Evolutionary conservation across 106 monocot genomes (phyloP).

Genomic region (Ottelia alismoides): DNA sequence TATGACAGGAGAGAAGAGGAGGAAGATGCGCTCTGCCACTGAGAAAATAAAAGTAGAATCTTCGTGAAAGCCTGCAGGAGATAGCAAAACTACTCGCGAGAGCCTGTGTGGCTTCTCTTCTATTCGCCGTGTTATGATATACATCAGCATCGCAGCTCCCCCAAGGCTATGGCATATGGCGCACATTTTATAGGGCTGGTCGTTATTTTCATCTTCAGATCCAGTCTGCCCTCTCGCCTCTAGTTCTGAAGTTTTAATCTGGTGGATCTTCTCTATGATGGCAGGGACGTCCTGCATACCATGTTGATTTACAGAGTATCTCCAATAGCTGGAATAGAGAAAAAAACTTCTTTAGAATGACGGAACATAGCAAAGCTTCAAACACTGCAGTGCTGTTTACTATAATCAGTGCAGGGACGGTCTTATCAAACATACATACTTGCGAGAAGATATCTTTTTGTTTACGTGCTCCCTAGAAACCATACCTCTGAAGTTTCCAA

Average conservation of each 20-base stretch:
- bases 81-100: slow-evolving; percentile 64
- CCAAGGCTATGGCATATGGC: slow-evolving; percentile 83
- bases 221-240: slow-evolving; percentile 4
- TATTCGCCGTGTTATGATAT: slow-evolving; percentile 55
- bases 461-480: slow-evolving; percentile 89
- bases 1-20: slow-evolving; percentile 63
- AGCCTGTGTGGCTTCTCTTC: slow-evolving; percentile 54
- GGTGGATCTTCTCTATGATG: slow-evolving; percentile 81
- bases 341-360: too few species aligned
- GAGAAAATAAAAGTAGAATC: slow-evolving; percentile 63
- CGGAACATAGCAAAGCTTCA: too few species aligned
- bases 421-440: too few species aligned
- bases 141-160: slow-evolving; percentile 92
- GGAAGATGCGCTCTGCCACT: slow-evolving; percentile 31
- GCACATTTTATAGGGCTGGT: slow-evolving; percentile 70
- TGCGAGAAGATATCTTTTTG: slow-evolving; percentile 82
- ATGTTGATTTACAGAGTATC: slow-evolving; percentile 93
- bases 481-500: slow-evolving; percentile 87
- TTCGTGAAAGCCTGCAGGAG: slow-evolving; percentile 95
- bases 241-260: slow-evolving; percentile 76
- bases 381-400: too few species aligned
- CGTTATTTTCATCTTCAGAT: slow-evolving; percentile 3
- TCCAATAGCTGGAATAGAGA: slow-evolving; percentile 94
- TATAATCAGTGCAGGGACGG: too few species aligned
- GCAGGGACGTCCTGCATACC: slow-evolving; percentile 80